A percentile compares a stretch with the other conserved stretches of the same genome.
These are phyloP conservation scores for Diaporthe humulicola DNA, from an alignment of 2,329 filamentous ascomycete genomes.

Conservation along the genomic window DNA sequence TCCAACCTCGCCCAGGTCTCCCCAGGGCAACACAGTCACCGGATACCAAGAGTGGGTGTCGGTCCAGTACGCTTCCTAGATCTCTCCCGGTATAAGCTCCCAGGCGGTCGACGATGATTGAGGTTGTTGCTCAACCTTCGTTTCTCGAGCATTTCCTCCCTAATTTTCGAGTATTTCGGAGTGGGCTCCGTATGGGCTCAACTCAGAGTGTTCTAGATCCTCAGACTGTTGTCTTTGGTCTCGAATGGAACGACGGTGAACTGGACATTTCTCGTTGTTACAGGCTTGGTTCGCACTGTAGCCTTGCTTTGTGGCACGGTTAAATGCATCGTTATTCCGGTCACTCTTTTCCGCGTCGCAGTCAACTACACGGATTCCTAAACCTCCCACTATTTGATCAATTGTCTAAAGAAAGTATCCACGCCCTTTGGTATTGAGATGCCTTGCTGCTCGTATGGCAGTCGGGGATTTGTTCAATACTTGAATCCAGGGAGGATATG, in stretches of 20 bases:
- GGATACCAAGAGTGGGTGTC: neutral
- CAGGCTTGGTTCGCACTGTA: neutral
- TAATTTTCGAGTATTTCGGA: too few relatives aligned
- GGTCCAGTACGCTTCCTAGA: constrained; percentile 8
- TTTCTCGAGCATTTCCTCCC: neutral
- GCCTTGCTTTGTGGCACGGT: neutral
- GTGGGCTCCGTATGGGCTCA: neutral
- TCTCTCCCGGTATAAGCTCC: neutral
- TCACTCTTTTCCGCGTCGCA: neutral
- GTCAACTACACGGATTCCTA: neutral
- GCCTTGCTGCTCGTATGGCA: neutral
- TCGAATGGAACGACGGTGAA: neutral
- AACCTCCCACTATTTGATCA: neutral
- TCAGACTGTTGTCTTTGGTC: neutral
- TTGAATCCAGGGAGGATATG: neutral
- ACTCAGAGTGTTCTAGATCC: neutral
- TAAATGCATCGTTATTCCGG: neutral
- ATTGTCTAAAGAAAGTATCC: neutral
- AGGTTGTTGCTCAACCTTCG: neutral
- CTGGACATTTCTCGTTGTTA: neutral
- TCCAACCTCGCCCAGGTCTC: neutral
- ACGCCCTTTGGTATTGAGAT: neutral
- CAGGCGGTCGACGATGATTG: neutral
- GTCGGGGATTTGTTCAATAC: too few relatives aligned
- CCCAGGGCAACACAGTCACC: neutral